These are phyloP conservation scores for Ophiosphaerella korrae DNA, from an alignment of 2,329 filamentous ascomycete species.

Conservation along the genomic window DNA sequence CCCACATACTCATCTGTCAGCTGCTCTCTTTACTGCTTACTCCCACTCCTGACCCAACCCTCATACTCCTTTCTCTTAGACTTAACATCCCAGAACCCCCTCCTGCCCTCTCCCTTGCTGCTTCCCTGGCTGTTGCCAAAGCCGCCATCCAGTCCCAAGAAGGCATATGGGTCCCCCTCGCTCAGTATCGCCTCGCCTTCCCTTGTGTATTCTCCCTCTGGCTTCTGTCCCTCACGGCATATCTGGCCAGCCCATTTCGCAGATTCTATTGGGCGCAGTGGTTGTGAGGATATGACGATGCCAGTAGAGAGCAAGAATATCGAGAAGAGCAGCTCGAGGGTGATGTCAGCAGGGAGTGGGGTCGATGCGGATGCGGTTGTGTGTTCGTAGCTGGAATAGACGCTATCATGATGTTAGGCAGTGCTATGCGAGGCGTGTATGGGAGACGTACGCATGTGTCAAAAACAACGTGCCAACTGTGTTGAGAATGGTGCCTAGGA, in stretches of 20 bases:
- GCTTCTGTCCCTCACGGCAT: constrained; percentile 72
- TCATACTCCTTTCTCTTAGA: constrained; percentile 84
- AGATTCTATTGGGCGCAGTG: constrained; percentile 84
- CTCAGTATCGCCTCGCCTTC: constrained; percentile 70
- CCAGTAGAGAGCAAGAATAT: constrained; percentile 82
- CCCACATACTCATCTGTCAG: too few species aligned
- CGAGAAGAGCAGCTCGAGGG: constrained; percentile 81
- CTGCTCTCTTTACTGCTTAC: constrained; percentile 13
- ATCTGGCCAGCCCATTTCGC: constrained; percentile 82
- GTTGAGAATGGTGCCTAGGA: constrained; percentile 73
- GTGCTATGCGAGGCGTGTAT: background rate
- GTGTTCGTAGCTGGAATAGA: constrained; percentile 96
- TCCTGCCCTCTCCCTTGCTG: constrained; percentile 70
- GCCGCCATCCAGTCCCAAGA: constrained; percentile 59
- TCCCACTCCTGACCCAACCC: constrained; percentile 63
- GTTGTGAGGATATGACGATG: constrained; percentile 76
- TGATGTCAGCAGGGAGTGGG: constrained; percentile 79
- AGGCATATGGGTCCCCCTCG: constrained; percentile 75
- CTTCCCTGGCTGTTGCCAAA: constrained; percentile 54
- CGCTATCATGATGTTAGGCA: constrained; percentile 60
- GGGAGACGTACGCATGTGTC: constrained; percentile 79
- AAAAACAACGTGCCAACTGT: constrained; percentile 77
- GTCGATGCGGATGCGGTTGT: constrained; percentile 67
- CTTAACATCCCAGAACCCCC: constrained; percentile 87
- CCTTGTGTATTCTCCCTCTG: constrained; percentile 61